These are phyloP conservation scores for Pistacia vera DNA, from an alignment of 345 rosid genomes.

Conservation along the genomic window DNA sequence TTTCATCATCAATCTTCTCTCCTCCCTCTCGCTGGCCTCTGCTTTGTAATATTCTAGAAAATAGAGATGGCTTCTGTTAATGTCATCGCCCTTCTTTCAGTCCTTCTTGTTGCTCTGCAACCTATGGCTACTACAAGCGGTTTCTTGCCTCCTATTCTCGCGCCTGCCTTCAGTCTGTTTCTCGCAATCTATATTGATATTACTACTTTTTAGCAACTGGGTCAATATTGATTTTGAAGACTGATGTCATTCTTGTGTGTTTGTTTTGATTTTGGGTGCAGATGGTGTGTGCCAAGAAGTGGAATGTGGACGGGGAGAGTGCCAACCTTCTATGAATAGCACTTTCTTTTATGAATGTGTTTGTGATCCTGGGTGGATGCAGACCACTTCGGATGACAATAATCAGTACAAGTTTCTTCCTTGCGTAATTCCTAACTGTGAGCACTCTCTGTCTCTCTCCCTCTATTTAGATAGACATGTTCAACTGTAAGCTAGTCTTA, in stretches of 20 bases:
- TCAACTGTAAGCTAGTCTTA: neutral
- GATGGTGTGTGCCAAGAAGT: slow-evolving; percentile 10
- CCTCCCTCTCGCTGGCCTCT: neutral
- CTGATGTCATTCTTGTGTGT: neutral
- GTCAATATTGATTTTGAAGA: neutral
- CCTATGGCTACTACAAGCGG: slow-evolving; percentile 20
- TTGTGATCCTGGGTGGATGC: slow-evolving; percentile 81
- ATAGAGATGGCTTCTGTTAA: slow-evolving; percentile 21
- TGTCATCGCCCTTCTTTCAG: slow-evolving; percentile 7
- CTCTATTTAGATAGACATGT: neutral
- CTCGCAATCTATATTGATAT: neutral
- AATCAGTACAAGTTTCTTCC: slow-evolving; percentile 68
- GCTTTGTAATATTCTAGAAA: neutral
- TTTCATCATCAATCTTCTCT: neutral
- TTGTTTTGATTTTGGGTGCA: slow-evolving; percentile 9
- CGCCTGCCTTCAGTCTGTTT: slow-evolving; percentile 30
- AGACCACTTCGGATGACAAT: slow-evolving; percentile 27
- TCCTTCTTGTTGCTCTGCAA: slow-evolving; percentile 18
- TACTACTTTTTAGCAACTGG: neutral
- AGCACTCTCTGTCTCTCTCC: slow-evolving; percentile 26
- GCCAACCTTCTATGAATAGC: slow-evolving; percentile 9
- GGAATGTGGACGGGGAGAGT: slow-evolving; percentile 19
- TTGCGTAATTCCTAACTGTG: slow-evolving; percentile 82
- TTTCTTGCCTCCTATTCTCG: slow-evolving; percentile 26
- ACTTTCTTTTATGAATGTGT: slow-evolving; percentile 43